Base-by-base conservation (phyloP, 352 stramenopile species). In the Phytopythium boreale region DNA sequence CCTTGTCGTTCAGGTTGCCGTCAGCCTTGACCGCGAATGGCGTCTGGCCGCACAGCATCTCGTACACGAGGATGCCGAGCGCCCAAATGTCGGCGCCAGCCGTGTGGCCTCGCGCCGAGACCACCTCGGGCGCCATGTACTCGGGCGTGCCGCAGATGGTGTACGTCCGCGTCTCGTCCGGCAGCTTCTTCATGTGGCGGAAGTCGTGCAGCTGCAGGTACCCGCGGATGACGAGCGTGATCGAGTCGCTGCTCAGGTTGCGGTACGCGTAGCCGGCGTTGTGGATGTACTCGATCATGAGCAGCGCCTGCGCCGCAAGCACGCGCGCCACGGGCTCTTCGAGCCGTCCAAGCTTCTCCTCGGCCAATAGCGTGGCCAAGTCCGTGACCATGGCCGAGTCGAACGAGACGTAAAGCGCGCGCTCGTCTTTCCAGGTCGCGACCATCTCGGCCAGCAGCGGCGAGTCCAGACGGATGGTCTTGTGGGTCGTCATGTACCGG, bases 51-150 rank as follows among this genome's bases (percentile, higher is more conserved):
- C 79, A 89, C 20, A 96, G 65, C 75, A 95, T 91, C 67, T 97
- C 88, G 66, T 93, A 97, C 34, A 95, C 67, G 56, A 96, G 71
- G 49, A 96, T 92, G 15, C 88, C 89, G 4, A 96, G 74, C 0
- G 83, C 88, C 89, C 89, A 97, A 31, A 93, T 82, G 49, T 97
- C 89, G n/a, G 84, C 80, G 43, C 76, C 86, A 24, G 74, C 77
- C 14, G 82, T 92, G 61, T 97, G 86, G 8, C 84, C 84, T 22
- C 88, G 79, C 2, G 87, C 88, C 0, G 86, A 94, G 39, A 97
- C 76, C 84, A 97, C 93, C 67, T 97, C 89, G 0, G 89, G 89
- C 11, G 89, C 83, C 75, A 96, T 93, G 72, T 96, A 97, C 71
- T 97, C 89, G 31, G 89, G 81, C 26, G 88, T 96, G 11, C 88